Evolutionary conservation across 768 basidiomycete genomes (phyloP).

Genomic region (Kwoniella heveanensis): DNA sequence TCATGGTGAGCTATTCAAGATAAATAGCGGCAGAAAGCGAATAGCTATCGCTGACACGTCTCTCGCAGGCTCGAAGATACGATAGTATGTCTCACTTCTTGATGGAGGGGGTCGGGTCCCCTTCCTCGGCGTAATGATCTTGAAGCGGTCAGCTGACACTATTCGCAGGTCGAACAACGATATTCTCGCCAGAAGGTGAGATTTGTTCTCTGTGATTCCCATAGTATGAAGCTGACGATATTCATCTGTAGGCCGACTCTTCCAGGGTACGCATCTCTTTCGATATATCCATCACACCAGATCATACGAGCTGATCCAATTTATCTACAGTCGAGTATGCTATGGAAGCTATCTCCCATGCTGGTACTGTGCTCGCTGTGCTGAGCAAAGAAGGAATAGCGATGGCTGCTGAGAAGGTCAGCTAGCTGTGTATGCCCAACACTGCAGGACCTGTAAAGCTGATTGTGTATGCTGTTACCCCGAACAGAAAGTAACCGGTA

Average conservation of each 20-base stretch:
- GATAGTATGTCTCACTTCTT: slow-evolving; percentile 79
- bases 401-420: slow-evolving; percentile 54
- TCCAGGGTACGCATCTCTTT: slow-evolving; percentile 72
- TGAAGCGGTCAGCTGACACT: slow-evolving; percentile 34
- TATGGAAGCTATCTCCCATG: slow-evolving; percentile 98
- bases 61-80: slow-evolving; percentile 79
- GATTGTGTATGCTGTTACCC: neutral
- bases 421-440: neutral
- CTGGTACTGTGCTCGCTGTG: slow-evolving; percentile 63
- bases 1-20: slow-evolving; percentile 6
- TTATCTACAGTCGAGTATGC: slow-evolving; percentile 85
- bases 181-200: slow-evolving; percentile 96
- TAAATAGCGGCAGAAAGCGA: neutral
- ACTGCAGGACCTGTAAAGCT: neutral
- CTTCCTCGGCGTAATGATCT: no score
- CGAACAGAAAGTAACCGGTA: slow-evolving; percentile 93
- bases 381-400: slow-evolving; percentile 56
- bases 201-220: slow-evolving; percentile 21
- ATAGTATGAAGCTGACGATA: slow-evolving; percentile 16
- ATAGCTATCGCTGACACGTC: slow-evolving; percentile 16
- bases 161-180: slow-evolving; percentile 71
- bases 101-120: no score
- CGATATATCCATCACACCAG: slow-evolving; percentile 3
- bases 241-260: slow-evolving; percentile 74
- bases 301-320: slow-evolving; percentile 7